A percentile compares a stretch with the other conserved stretches of the same genome.
Evolutionary conservation across 148 eudicot genomes (phyloP).

Genomic region (Chenopodium berlandieri): DNA sequence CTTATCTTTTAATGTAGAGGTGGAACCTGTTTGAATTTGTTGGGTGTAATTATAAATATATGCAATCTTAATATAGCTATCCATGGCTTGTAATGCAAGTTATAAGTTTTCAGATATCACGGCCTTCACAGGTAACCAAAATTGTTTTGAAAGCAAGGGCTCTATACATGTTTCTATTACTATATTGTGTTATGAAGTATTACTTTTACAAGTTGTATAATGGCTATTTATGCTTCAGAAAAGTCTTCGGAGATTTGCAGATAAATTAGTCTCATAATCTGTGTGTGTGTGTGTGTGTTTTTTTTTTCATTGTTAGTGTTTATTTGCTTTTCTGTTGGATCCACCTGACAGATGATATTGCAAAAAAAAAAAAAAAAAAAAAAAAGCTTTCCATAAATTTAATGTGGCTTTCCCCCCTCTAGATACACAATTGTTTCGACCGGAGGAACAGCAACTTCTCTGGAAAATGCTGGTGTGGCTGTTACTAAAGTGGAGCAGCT

Average conservation of each 20-base stretch:
- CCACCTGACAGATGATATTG: neutral
- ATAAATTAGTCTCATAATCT: neutral
- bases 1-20: too few species aligned
- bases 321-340: neutral
- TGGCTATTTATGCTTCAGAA: neutral
- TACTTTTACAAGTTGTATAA: neutral
- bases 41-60: too few species aligned
- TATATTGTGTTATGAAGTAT: too few species aligned
- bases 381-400: neutral
- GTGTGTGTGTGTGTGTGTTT: neutral
- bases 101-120: too few species aligned
- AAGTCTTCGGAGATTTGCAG: neutral
- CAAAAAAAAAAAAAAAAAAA: neutral
- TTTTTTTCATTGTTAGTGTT: neutral
- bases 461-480: conserved; percentile 69
- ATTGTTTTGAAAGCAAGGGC: too few species aligned
- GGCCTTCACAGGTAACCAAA: too few species aligned
- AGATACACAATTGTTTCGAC: conserved; percentile 91
- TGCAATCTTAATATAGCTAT: too few species aligned
- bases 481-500: conserved; percentile 92
- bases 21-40: too few species aligned
- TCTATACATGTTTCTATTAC: too few species aligned
- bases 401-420: conserved; percentile 1
- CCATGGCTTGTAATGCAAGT: too few species aligned
- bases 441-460: conserved; percentile 91